Conservation (phyloP, 495 filamentous ascomycete genomes). For the Symbiotaphrina buchneri region DNA sequence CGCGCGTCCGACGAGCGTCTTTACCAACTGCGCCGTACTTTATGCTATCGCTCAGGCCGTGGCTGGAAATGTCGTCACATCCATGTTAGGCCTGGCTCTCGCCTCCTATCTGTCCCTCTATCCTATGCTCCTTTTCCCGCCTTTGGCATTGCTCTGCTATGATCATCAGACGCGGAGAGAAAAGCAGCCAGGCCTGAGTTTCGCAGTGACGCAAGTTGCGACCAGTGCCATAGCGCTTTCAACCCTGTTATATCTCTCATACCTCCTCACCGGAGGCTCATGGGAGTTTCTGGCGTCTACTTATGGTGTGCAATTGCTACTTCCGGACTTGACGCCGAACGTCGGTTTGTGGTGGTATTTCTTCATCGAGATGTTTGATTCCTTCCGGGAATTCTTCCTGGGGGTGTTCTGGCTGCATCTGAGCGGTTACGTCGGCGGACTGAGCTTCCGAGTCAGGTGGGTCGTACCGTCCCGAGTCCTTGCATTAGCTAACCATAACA, state of each 20-base stretch:
- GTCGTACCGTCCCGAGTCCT: background rate
- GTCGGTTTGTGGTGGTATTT: constrained; percentile 99
- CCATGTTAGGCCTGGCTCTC: constrained; percentile 70
- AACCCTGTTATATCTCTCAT: constrained; percentile 45
- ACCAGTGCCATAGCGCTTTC: constrained; percentile 22
- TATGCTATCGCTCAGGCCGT: constrained; percentile 67
- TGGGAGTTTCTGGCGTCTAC: constrained; percentile 74
- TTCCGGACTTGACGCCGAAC: constrained; percentile 87
- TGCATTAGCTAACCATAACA: background rate
- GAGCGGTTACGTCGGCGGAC: constrained; percentile 61
- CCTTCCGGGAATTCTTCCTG: constrained; percentile 90
- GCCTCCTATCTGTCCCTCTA: constrained; percentile 85
- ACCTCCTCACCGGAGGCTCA: constrained; percentile 49
- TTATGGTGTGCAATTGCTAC: constrained; percentile 75
- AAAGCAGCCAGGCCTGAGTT: constrained; percentile 4
- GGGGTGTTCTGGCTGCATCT: constrained; percentile 96
- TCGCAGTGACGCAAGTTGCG: constrained; percentile 5
- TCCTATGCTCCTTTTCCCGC: constrained; percentile 66
- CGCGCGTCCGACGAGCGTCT: constrained; percentile 75
- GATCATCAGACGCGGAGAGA: constrained; percentile 22
- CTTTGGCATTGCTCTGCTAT: constrained; percentile 61
- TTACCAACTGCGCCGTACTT: constrained; percentile 75
- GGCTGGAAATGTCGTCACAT: constrained; percentile 36
- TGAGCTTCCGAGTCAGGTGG: constrained; percentile 54
- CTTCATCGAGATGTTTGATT: constrained; percentile 99